Conservation (phyloP, 2,329 filamentous ascomycete species). For the Monosporascus sp. region DNA sequence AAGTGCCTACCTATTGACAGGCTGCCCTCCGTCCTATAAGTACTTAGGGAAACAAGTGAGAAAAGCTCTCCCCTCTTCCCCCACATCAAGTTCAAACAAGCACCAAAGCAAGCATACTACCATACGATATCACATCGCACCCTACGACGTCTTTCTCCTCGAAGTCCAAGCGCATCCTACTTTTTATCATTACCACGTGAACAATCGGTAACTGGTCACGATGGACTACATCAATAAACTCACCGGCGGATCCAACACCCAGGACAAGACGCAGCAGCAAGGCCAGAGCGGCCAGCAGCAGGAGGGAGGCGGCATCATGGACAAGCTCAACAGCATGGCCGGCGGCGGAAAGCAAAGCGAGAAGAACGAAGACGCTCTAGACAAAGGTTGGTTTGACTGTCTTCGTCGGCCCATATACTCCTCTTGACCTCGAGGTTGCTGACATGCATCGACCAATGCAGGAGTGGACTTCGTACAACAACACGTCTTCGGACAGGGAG, state of each 20-base stretch:
- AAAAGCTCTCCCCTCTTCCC: no score
- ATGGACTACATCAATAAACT: slow-evolving; percentile 55
- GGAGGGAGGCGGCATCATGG: slow-evolving; percentile 51
- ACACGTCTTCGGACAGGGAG: slow-evolving; percentile 63
- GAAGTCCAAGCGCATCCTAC: no score
- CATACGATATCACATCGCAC: no score
- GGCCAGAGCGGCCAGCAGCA: slow-evolving; percentile 32
- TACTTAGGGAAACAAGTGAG: no score
- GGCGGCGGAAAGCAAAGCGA: slow-evolving; percentile 71
- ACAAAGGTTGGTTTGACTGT: slow-evolving; percentile 57
- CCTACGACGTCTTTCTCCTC: no score
- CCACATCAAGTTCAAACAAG: no score
- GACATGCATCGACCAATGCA: slow-evolving; percentile 28
- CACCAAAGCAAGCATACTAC: no score
- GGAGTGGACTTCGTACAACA: slow-evolving; percentile 76
- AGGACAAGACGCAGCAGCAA: slow-evolving; percentile 21
- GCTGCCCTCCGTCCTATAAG: no score
- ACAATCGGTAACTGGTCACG: slow-evolving; percentile 10
- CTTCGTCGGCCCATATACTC: background rate
- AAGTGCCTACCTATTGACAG: no score
- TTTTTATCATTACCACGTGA: no score
- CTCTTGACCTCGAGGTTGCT: background rate
- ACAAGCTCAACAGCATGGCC: slow-evolving; percentile 66
- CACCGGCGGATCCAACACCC: slow-evolving; percentile 31
- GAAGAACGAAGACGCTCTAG: slow-evolving; percentile 77